Base-by-base conservation (phyloP, 257 asterid species). In the Fraxinus anomala region DNA sequence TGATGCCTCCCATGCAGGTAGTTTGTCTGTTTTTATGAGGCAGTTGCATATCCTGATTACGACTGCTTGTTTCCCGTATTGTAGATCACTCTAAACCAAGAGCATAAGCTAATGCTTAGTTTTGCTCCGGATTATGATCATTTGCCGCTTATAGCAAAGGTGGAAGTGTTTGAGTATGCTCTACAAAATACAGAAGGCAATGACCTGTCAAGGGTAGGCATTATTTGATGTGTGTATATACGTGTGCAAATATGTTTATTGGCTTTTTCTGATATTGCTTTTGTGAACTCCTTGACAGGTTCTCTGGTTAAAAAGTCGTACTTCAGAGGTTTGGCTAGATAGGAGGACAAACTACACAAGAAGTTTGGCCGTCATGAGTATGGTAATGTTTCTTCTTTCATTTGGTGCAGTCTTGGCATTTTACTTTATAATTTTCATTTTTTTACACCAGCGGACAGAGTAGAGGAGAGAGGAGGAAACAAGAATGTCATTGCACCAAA, bases 291-390 rank as follows among this genome's bases (percentile, higher is more conserved):
- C 78, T 42, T 42, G 61, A 74, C 40, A 96, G 99, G 96, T 96
- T 63, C 96, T 96, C 71, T 96, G 99, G 99, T 89, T 96, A 83
- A 96, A 96, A 88, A 96, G 99, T 80, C 99, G 98, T 84, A 96
- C 99, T 76, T 93, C 99, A 37, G 99, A 96, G 86, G 92, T 96
- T 75, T 96, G 99, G 98, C 83, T 96, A 84, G 97, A 88, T 83
- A 91, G 99, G 84, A 93, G 98, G 90, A 96, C 99, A 80, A 93
- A 91, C 86, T 96, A 93, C 83, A 92, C 99, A 36, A 87, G 99
- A 87, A 96, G 99, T 87, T 90, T 96, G 88, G 98, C 99, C 76
- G 99, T 96, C 82, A 96, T 96, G 99, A 96, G 99, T 85, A 96
- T 96, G 98, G 99, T 96, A 89, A 76, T 78, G 80, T 8, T 77